Base-by-base conservation (phyloP, 176 grass and related monocot genomes). In the Phragmites australis region DNA sequence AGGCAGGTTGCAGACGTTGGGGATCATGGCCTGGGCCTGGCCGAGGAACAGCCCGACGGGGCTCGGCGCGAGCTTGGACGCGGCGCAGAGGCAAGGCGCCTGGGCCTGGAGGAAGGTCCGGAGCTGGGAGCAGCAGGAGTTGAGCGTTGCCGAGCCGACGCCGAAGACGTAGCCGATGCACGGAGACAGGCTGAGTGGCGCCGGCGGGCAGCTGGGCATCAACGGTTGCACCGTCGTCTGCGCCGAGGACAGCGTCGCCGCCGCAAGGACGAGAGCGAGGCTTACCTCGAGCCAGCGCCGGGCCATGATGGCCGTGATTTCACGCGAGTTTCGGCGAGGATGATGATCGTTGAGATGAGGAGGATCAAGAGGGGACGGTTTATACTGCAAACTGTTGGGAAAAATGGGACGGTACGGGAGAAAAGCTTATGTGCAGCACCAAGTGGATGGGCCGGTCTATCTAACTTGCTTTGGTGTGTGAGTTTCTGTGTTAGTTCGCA, bases 1-100 rank as follows among this genome's bases (percentile, higher is more conserved):
- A 59, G 87, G 84, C 73, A 94, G 81, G 81, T 94, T 88, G 85
- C 94, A 97, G 67, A 89, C 79, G 85, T 89, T 92, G 30, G 94
- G 94, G 57, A 97, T 70, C 39, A 88, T 12, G 77, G 69, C 63
- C 86, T 92, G 94, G n/a, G 86, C 91, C 74, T 94, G 94, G 72
- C 91, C 85, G 56, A 92, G 65, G 64, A 90, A 14, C 27, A 87
- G 32, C 1, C 92, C 92, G 44, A 97, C 32, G 8, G 85, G 65
- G 57, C 58, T 46, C 19, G 72, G 81, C 27, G 89, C 90, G 69
- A 84, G 71, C 81, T 80, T 82, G 54, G 91, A 68, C 40, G 84
- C 54, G 22, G 83, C 67, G 87, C 94, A 97, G 23, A 94, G 67
- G 90, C 94, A 97, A 0, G 88, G 94, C 1, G 71, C 75, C 83